phyloP scores from a whole-genome alignment of 2,329 filamentous ascomycete species.

The Fusarium udum region DNA sequence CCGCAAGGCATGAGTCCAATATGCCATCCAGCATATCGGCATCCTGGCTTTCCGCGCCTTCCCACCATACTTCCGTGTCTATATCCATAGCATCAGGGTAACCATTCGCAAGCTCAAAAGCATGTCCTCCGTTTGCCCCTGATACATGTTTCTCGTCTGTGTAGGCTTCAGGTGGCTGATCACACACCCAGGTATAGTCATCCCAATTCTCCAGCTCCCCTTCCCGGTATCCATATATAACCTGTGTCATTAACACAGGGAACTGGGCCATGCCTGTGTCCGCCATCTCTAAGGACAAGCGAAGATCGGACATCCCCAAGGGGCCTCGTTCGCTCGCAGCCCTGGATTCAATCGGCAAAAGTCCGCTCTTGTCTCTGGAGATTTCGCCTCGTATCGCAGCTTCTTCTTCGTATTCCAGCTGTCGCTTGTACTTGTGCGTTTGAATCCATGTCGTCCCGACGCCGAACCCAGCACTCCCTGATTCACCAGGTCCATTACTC shows the following conservation, averaged over 20 bases:
- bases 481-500: constrained; percentile 71
- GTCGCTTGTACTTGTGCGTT: constrained; percentile 79
- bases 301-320: constrained; percentile 80
- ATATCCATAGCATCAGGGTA: constrained; percentile 67
- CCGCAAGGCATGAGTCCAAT: constrained; percentile 65
- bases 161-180: constrained; percentile 42
- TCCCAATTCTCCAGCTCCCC: constrained; percentile 76
- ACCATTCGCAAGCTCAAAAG: constrained; percentile 57
- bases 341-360: constrained; percentile 84
- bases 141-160: constrained; percentile 45
- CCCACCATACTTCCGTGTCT: constrained; percentile 69
- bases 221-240: constrained; percentile 77
- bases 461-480: constrained; percentile 69
- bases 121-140: constrained; percentile 49
- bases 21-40: constrained; percentile 63
- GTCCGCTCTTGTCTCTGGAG: constrained; percentile 75
- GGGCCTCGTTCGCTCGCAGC: constrained; percentile 76
- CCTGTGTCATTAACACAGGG: constrained; percentile 75
- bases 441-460: constrained; percentile 77
- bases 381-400: constrained; percentile 78
- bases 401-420: constrained; percentile 80
- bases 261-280: constrained; percentile 81
- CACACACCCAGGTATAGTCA: constrained; percentile 65
- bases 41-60: constrained; percentile 65
- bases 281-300: constrained; percentile 78